These are phyloP conservation scores for Microsporum canis DNA, from an alignment of 2,329 filamentous ascomycete species.

Conservation along the genomic window DNA sequence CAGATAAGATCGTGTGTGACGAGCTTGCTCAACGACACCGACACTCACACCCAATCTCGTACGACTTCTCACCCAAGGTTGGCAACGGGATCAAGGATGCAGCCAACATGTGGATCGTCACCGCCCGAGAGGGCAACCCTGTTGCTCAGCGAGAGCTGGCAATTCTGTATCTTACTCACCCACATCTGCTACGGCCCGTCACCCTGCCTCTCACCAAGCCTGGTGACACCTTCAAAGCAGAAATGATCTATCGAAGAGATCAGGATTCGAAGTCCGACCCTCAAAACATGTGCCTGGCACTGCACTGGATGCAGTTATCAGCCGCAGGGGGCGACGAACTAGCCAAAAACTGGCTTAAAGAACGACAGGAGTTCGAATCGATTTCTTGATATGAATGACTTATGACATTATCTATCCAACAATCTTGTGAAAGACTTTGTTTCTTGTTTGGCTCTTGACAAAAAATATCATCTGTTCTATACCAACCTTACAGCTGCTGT, in stretches of 20 bases:
- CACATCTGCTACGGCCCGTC: conserved; percentile 67
- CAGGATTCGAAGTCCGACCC: conserved; percentile 63
- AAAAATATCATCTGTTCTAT: conserved; percentile 17
- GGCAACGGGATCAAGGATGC: conserved; percentile 53
- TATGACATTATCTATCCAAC: neutral
- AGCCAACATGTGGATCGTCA: conserved; percentile 81
- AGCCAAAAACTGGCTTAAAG: conserved; percentile 69
- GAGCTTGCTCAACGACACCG: conserved; percentile 28
- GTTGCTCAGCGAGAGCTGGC: conserved; percentile 87
- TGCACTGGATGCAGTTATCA: conserved; percentile 94
- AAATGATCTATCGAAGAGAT: conserved; percentile 59
- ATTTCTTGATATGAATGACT: conserved; percentile 34
- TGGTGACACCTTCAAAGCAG: conserved; percentile 79
- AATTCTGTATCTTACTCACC: conserved; percentile 84
- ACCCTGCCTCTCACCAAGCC: conserved; percentile 75
- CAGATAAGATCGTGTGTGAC: conserved; percentile 56
- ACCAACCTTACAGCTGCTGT: conserved; percentile 14
- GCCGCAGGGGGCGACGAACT: conserved; percentile 76
- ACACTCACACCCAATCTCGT: conserved; percentile 24
- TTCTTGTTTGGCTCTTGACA: conserved; percentile 9
- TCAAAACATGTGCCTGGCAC: conserved; percentile 80
- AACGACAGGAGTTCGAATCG: conserved; percentile 53
- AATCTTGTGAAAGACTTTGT: conserved; percentile 3
- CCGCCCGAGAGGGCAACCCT: conserved; percentile 80
- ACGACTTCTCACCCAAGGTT: conserved; percentile 22